Conservation (phyloP, 2,329 filamentous ascomycete species). For the Alternaria sp. region DNA sequence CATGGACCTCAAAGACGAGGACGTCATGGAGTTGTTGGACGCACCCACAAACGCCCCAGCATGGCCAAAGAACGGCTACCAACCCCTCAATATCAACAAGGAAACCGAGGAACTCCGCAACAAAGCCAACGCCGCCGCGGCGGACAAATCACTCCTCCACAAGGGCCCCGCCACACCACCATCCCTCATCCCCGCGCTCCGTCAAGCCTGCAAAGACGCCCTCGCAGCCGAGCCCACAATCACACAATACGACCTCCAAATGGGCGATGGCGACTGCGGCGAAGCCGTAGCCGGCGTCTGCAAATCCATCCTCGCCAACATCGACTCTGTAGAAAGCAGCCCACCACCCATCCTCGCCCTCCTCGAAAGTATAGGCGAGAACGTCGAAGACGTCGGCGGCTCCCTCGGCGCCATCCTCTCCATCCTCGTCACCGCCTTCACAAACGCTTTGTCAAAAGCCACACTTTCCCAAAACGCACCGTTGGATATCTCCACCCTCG, state of each 20-base stretch:
- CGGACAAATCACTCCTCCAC: slow-evolving; percentile 20
- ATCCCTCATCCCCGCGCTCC: slow-evolving; percentile 48
- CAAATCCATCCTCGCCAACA: slow-evolving; percentile 60
- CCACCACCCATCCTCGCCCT: slow-evolving; percentile 59
- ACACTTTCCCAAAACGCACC: slow-evolving; percentile 35
- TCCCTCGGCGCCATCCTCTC: slow-evolving; percentile 77
- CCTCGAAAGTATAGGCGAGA: slow-evolving; percentile 63
- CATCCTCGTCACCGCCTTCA: slow-evolving; percentile 86
- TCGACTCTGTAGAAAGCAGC: slow-evolving; percentile 63
- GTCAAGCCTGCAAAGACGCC: slow-evolving; percentile 54
- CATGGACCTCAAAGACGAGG: slow-evolving; percentile 46
- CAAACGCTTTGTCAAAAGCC: slow-evolving; percentile 46
- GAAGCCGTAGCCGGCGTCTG: slow-evolving; percentile 68
- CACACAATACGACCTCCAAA: slow-evolving; percentile 76
- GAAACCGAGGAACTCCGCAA: slow-evolving; percentile 35
- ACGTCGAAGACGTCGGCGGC: slow-evolving; percentile 75
- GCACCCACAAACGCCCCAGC: slow-evolving; percentile 58
- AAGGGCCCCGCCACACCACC: slow-evolving; percentile 49
- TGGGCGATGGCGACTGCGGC: slow-evolving; percentile 90
- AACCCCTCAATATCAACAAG: slow-evolving; percentile 31
- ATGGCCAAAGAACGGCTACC: slow-evolving; percentile 59
- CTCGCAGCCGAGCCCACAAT: slow-evolving; percentile 67
- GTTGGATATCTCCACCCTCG: slow-evolving; percentile 45
- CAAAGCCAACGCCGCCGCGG: slow-evolving; percentile 37
- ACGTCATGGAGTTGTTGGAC: slow-evolving; percentile 58